Conservation (phyloP, 176 grass and related monocot genomes). For the Eremochloa ophiuroides region DNA sequence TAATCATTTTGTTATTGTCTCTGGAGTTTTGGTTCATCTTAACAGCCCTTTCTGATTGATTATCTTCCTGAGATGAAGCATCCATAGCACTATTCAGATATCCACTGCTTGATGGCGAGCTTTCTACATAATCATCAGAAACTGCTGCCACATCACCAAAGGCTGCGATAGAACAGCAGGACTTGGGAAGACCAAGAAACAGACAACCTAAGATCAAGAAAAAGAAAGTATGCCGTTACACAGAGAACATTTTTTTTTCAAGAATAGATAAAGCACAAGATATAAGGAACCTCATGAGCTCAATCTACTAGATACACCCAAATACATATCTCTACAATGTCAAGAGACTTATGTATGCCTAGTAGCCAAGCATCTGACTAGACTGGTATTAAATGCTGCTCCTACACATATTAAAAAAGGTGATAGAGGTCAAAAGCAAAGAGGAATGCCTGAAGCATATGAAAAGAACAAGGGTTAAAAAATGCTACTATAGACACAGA, state of each 20-base stretch:
- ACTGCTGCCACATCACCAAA: slow-evolving; percentile 35
- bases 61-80: slow-evolving; percentile 20
- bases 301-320: neutral
- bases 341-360: neutral
- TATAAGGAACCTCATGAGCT: neutral
- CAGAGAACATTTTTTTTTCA: neutral
- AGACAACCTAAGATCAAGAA: slow-evolving; percentile 36
- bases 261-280: neutral
- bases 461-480: neutral
- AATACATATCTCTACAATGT: neutral
- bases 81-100: slow-evolving; percentile 1
- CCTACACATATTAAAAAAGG: neutral
- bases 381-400: neutral
- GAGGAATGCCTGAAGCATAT: neutral
- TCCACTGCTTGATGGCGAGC: slow-evolving; percentile 35
- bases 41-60: neutral
- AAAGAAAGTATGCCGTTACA: neutral
- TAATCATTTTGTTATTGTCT: slow-evolving; percentile 49
- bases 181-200: slow-evolving; percentile 16
- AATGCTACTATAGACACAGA: neutral
- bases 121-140: slow-evolving; percentile 35
- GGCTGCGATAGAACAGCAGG: slow-evolving; percentile 36
- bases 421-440: neutral
- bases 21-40: slow-evolving; percentile 16
- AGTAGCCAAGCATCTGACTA: neutral